Conservation (phyloP, 306 rosid species). For the Rosa rugosa region DNA sequence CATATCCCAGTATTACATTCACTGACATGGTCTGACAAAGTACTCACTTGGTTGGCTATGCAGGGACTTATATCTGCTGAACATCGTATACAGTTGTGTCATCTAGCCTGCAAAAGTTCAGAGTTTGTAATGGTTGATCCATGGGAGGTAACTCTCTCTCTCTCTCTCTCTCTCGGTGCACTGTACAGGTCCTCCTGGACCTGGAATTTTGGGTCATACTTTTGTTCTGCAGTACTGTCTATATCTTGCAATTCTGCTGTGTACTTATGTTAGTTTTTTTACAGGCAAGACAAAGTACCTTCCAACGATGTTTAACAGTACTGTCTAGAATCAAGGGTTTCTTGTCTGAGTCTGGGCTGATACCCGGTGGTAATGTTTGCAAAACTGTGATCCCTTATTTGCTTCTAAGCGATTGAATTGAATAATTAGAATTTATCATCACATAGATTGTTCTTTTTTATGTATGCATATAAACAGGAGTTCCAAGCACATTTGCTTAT, state of each 20-base stretch:
- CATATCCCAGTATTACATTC: not conserved
- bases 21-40: constrained; percentile 8
- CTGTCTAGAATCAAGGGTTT: constrained; percentile 61
- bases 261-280: constrained; percentile 22
- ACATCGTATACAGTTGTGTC: constrained; percentile 63
- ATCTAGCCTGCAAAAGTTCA: constrained; percentile 73
- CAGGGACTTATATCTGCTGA: constrained; percentile 75
- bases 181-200: not conserved
- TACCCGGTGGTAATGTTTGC: constrained; percentile 54
- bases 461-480: not conserved
- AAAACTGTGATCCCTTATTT: not conserved
- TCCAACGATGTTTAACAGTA: constrained; percentile 64
- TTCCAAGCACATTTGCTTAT: not conserved
- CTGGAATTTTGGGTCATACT: not conserved
- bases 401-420: constrained; percentile 8
- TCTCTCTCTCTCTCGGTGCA: constrained; percentile 32
- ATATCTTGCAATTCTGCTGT: not conserved
- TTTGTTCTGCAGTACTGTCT: not conserved
- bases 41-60: constrained; percentile 19
- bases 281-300: constrained; percentile 77
- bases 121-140: constrained; percentile 89
- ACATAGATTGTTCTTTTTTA: not conserved
- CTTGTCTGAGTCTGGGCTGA: constrained; percentile 43
- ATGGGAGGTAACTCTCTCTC: constrained; percentile 68
- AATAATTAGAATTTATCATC: not conserved